phyloP scores from a whole-genome alignment of 2,329 filamentous ascomycete species.

The Elsinoe necatrix region DNA sequence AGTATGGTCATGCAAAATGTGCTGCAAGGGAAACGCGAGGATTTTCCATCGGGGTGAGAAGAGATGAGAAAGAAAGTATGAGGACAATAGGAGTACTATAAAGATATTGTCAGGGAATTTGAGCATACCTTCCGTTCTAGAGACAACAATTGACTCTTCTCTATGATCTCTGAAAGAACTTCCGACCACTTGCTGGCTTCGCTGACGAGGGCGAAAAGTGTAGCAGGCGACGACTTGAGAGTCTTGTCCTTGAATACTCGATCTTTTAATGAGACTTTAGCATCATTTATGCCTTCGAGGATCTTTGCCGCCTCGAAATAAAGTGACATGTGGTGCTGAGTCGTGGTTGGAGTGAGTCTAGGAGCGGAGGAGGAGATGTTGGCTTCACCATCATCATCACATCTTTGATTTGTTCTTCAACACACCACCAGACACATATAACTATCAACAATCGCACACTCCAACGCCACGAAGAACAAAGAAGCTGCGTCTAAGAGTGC shows the following conservation, averaged over 20 bases:
- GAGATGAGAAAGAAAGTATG: neutral
- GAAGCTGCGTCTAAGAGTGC: no score
- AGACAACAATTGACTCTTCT: conserved; percentile 65
- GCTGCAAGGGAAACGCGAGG: neutral
- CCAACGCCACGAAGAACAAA: neutral
- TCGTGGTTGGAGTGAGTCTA: neutral
- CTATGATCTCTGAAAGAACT: conserved; percentile 82
- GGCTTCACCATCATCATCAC: no score
- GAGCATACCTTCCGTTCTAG: conserved; percentile 69
- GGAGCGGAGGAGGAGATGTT: neutral
- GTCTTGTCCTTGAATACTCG: conserved; percentile 67
- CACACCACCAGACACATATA: no score
- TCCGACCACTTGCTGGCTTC: conserved; percentile 87
- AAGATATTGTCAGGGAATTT: neutral
- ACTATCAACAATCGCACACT: no score
- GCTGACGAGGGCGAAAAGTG: conserved; percentile 77
- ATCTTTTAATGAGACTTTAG: conserved; percentile 78
- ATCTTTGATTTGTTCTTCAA: no score
- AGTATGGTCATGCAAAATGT: conserved; percentile 9
- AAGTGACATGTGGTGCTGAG: conserved; percentile 62
- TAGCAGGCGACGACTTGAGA: conserved; percentile 67
- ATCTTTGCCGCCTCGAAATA: conserved; percentile 85
- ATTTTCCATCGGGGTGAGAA: neutral
- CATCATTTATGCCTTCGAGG: conserved; percentile 53
- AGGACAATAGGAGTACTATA: no score